Conservation (phyloP, 495 filamentous ascomycete genomes). For the Aspergillus affinis region DNA sequence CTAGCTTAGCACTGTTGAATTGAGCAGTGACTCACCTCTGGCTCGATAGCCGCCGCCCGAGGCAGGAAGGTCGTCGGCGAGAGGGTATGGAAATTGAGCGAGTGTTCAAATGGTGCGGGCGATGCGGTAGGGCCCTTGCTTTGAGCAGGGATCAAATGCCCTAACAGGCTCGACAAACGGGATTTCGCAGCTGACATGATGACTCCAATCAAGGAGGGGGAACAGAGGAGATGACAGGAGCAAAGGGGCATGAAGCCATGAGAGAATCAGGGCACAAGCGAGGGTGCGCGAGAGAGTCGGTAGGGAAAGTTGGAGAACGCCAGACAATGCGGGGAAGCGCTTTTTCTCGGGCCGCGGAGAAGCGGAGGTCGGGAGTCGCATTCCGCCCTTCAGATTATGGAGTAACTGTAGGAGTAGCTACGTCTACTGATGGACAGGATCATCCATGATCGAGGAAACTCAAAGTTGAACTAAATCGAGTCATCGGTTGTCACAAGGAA, state of each 20-base stretch:
- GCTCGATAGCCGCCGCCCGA: constrained; percentile 86
- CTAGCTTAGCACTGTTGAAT: neutral
- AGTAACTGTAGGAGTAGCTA: too few species aligned
- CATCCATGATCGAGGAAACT: neutral
- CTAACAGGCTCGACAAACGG: constrained; percentile 61
- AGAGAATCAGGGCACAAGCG: neutral
- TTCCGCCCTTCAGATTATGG: neutral
- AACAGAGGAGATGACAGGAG: constrained; percentile 5
- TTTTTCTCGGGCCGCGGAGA: constrained; percentile 9
- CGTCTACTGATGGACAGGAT: neutral
- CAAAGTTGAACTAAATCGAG: neutral
- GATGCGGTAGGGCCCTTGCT: constrained; percentile 17
- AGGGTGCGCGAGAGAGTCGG: neutral
- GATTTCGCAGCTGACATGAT: constrained; percentile 55
- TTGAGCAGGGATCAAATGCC: constrained; percentile 52
- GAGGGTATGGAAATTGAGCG: constrained; percentile 71
- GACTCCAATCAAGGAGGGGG: constrained; percentile 1
- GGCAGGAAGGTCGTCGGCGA: constrained; percentile 89
- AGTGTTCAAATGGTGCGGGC: constrained; percentile 41
- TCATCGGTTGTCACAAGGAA: neutral
- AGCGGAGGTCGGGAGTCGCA: neutral
- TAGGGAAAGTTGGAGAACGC: neutral
- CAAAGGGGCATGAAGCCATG: too few species aligned
- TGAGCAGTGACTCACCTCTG: constrained; percentile 57
- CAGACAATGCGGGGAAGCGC: constrained; percentile 27